Base-by-base conservation (phyloP, 1,284 basidiomycete genomes). In the Cutaneotrichosporon sp. region DNA sequence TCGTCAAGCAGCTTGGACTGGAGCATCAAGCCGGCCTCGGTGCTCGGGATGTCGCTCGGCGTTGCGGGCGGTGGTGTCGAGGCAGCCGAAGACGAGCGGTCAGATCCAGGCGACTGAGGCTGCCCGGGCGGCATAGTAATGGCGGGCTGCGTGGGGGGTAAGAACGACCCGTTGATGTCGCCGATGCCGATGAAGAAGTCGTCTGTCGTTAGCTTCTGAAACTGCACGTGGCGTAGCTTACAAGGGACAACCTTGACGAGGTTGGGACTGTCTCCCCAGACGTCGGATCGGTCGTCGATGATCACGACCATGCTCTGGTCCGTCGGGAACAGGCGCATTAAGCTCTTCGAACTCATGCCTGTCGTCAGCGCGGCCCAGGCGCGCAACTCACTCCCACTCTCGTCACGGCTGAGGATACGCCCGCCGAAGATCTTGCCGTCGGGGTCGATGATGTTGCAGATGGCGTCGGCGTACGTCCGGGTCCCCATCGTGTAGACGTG, bases 401-500 rank as follows among this genome's bases (percentile, higher is more conserved):
- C 95, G 77, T 98, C 95, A 67, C 95, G 84, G 75, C 90, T 95
- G 54, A 99, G 80, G 56, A 99, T 87, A 43, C 95, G 85, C 47
- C 89, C 89, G 50, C 91, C 90, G 72, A 99, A 99, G 65, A 91
- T 84, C 75, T 84, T 87, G 16, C 88, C 88, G 58, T 90, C 87
- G 11, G 95, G 92, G 81, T 99, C 95, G 74, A 99, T 91, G 42
- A 93, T 88, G 59, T 88, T 86, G 81, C 94, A 97, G 18, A 98
- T 94, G 77, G 94, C 87, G 79, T 95, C 91, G 45, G 95, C 95
- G 78, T 99, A 99, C 49, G 93, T 90, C 47, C 95, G 86, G 20
- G 95, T 98, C 58, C 95, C 95, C 94, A 99, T 99, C 27, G 95
- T 99, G 81, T 99, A 99, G 54, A 99, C 94, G 79, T 99, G 95